Evolutionary conservation across 2,329 filamentous ascomycete genomes (phyloP), one percentile per base, ranked within the genome.

Genomic region (Lasiodiplodia citricola): DNA sequence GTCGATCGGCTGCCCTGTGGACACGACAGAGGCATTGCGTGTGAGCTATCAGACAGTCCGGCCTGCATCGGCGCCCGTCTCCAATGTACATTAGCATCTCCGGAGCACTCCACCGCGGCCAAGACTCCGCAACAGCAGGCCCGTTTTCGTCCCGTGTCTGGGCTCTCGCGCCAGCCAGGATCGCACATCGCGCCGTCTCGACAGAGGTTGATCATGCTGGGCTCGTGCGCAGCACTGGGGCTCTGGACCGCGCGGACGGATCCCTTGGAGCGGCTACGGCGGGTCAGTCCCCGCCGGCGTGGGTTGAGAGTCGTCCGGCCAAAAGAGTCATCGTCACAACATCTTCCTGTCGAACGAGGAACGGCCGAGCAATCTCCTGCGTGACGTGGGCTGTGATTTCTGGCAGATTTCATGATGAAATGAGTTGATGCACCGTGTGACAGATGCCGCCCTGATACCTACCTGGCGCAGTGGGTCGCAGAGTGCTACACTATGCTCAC

Each of bases 371-470:
- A 37, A 52, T 25, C 6, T 51, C 4, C 47, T 18, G 60, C 44
- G 60, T n/a, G 18, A 54, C 60, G 13, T 31, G 25, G 13, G 31
- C 60, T 25, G 60, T 52, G 28, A 52, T 14, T 38, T 25, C 31
- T 35, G 11, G 21, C 25, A 64, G 44, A 52, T 11, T 47, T 13
- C 23, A n/a, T 31, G 16, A 41, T 38, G 47, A 52, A 52, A 64
- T 64, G 60, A 47, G 60, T 54, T 52, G 60, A 52, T 38, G 60
- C 44, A 21, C 37, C 31, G 60, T 64, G 51, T n/a, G 28, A 64
- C 60, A 52, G 11, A 23, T 31, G 10, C 38, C 13, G 44, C 41
- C 10, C 41, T 51, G 18, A 21, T 63, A 63, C 31, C 41, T 50
- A 63, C 31, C 41, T 50, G 58, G 41, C 25, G 38, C 28, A 35